Evolutionary conservation across 345 rosid genomes (phyloP), one percentile per base, ranked within the genome.

Genomic region (Nasturtium officinale): DNA sequence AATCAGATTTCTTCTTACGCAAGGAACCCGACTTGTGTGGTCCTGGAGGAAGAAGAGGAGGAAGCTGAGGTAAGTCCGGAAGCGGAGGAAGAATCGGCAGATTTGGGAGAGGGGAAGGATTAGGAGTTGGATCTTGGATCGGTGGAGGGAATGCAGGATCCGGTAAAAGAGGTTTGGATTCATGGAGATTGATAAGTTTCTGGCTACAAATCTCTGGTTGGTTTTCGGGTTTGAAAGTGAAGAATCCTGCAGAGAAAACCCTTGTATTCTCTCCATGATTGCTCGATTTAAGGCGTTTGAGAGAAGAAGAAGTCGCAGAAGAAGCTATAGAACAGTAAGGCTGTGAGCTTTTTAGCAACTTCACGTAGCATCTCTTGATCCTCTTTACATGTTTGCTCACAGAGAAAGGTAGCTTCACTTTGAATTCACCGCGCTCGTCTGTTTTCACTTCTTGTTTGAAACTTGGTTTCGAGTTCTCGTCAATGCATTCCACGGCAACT

Each of bases 181-280:
- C 77, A 66, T 46, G 54, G 62, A 61, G 79, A 62, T 54, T 65
- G 51, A 78, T 83, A 0, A 85, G 89, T 77, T 89, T 85, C 65
- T 84, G 85, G 73, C 78, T 85, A 75, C 96, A 95, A 2, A 87
- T 62, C 25, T 45, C 52, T 5, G 97, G 93, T 64, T 77, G 96
- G 8, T 75, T 85, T 18, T 76, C 65, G 0, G 97, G 99, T 84
- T 83, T 95, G 85, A 95, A 91, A 51, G 90, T 78, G 82, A 91
- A 91, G 78, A 85, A 80, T 0, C 99, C 99, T n/a, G 99, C 96
- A 3, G 96, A 95, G 87, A 89, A 95, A 28, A 95, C 72, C 11
- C 83, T 82, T 5, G 69, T 63, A 0, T 52, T 65, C 38, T 77
- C 74, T 57, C 91, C 88, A 2, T 78, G 74, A 55, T 79, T 83